phyloP scores from a whole-genome alignment of 2,329 filamentous ascomycete genomes.

The Fusarium guadeloupense region DNA sequence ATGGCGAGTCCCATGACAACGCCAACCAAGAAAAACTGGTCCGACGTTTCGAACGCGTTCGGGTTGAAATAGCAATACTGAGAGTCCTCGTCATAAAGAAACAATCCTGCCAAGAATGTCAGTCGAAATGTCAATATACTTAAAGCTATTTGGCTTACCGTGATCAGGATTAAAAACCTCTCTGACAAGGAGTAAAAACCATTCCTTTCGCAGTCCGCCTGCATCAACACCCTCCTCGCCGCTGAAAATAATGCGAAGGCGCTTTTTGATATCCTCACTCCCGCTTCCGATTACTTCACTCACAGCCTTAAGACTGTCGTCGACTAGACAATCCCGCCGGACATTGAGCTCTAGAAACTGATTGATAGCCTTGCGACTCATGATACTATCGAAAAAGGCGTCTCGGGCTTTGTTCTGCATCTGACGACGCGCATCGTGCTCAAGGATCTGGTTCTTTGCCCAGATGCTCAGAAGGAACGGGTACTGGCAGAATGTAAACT shows the following conservation, averaged over 20 bases:
- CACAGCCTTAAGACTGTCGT: conserved; percentile 85
- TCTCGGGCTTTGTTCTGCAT: conserved; percentile 90
- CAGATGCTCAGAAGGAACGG: conserved; percentile 92
- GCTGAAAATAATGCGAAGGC: conserved; percentile 82
- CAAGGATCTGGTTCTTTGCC: conserved; percentile 89
- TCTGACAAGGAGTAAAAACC: conserved; percentile 87
- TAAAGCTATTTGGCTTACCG: conserved; percentile 63
- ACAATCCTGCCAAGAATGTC: conserved; percentile 70
- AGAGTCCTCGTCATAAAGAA: conserved; percentile 91
- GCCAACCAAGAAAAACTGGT: conserved; percentile 91
- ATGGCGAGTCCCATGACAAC: conserved; percentile 89
- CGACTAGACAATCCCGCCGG: conserved; percentile 84
- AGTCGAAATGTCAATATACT: conserved; percentile 13
- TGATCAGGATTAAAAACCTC: conserved; percentile 93
- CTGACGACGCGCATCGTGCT: conserved; percentile 86
- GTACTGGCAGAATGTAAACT: conserved; percentile 91
- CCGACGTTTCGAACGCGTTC: conserved; percentile 86
- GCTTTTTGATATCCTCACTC: conserved; percentile 89
- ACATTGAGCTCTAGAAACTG: conserved; percentile 82
- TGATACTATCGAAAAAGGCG: conserved; percentile 89
- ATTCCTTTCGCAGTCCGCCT: conserved; percentile 90
- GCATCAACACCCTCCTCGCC: conserved; percentile 93
- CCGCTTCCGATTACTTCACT: conserved; percentile 85
- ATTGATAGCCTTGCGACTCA: conserved; percentile 76
- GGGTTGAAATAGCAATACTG: conserved; percentile 94